Conservation (phyloP, 306 rosid genomes). For the Arachis hypogaea region DNA sequence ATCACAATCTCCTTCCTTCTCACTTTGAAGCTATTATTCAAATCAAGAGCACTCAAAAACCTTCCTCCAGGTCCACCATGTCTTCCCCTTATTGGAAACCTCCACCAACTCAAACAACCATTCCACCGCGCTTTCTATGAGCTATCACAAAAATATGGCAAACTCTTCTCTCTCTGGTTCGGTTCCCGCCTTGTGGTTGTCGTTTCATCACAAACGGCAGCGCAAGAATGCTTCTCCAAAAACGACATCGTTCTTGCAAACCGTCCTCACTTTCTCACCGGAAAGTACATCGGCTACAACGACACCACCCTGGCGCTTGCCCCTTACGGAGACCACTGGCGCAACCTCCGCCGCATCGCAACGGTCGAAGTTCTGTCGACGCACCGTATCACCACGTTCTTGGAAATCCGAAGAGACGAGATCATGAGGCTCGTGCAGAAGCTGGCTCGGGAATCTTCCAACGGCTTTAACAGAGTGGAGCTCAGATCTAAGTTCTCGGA, state of each 20-base stretch:
- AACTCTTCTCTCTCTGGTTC: conserved; percentile 36
- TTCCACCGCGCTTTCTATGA: conserved; percentile 41
- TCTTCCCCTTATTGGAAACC: conserved; percentile 64
- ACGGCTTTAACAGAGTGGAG: conserved; percentile 40
- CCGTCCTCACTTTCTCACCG: conserved; percentile 45
- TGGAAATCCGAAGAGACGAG: conserved; percentile 48
- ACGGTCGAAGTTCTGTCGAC: conserved; percentile 54
- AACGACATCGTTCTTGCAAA: conserved; percentile 61
- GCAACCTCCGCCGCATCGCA: conserved; percentile 64
- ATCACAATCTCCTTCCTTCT: conserved; percentile 19
- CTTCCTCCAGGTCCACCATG: conserved; percentile 60
- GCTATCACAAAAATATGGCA: conserved; percentile 52
- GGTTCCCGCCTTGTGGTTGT: conserved; percentile 47
- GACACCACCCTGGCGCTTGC: conserved; percentile 34
- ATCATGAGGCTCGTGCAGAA: conserved; percentile 38
- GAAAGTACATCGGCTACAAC: conserved; percentile 53
- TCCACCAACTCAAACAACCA: conserved; percentile 49
- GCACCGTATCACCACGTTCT: conserved; percentile 38
- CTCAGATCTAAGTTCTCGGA: conserved; percentile 39
- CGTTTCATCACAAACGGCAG: conserved; percentile 41
- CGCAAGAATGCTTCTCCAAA: conserved; percentile 63
- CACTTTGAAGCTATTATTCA: conserved; percentile 26
- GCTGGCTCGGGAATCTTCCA: conserved; percentile 19
- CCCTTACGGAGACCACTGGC: conserved; percentile 72
- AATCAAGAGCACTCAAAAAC: conserved; percentile 22